These are phyloP conservation scores for Letharia columbiana DNA, from an alignment of 495 filamentous ascomycete species.

Conservation along the genomic window DNA sequence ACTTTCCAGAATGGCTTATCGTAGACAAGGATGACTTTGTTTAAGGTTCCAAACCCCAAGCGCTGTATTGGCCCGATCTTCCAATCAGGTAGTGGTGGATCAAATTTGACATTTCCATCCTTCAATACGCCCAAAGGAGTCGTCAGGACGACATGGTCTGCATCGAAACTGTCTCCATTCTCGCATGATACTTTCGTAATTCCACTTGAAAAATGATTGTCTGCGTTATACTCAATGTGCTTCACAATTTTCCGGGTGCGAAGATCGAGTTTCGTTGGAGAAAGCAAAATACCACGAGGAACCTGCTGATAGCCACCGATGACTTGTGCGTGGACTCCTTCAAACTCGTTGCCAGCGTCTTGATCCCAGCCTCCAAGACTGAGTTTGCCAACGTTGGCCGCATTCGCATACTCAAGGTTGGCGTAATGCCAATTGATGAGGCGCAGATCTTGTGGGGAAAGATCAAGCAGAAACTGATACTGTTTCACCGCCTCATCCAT, in stretches of 20 bases:
- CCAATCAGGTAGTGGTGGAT: constrained; percentile 76
- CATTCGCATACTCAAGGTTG: constrained; percentile 96
- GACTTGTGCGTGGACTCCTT: constrained; percentile 85
- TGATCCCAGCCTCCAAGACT: constrained; percentile 94
- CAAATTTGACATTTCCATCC: constrained; percentile 60
- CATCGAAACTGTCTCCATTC: constrained; percentile 65
- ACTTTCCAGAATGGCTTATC: constrained; percentile 86
- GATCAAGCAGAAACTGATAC: constrained; percentile 72
- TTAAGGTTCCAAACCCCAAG: constrained; percentile 89
- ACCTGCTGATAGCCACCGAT: constrained; percentile 89
- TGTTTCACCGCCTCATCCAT: constrained; percentile 85
- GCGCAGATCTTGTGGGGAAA: constrained; percentile 78
- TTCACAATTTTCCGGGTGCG: constrained; percentile 59
- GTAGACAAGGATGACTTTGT: constrained; percentile 92
- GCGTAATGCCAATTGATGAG: constrained; percentile 97
- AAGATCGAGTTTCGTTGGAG: constrained; percentile 72
- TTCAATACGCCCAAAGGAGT: constrained; percentile 88
- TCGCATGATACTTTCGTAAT: constrained; percentile 61
- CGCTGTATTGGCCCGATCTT: constrained; percentile 74
- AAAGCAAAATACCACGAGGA: constrained; percentile 67
- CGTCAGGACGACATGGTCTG: constrained; percentile 81
- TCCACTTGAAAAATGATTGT: constrained; percentile 26
- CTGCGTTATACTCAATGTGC: constrained; percentile 56
- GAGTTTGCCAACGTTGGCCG: constrained; percentile 72
- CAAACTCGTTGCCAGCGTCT: constrained; percentile 94